Conservation (phyloP, 176 grass and related monocot genomes). For the Juncus effusus region DNA sequence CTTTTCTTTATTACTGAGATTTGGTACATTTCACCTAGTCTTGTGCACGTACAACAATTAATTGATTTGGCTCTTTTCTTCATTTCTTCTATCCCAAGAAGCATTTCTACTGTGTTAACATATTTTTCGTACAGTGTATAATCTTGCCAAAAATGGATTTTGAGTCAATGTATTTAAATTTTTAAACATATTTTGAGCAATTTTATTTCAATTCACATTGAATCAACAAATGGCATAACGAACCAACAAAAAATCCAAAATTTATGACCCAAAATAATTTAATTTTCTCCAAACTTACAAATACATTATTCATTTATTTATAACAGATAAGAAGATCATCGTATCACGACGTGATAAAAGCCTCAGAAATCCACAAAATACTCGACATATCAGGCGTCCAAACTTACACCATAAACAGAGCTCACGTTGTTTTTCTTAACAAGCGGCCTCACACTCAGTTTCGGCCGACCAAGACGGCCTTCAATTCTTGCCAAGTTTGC, state of each 20-base stretch:
- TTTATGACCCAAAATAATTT: not conserved
- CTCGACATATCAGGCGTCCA: slow-evolving; percentile 29
- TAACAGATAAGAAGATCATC: slow-evolving; percentile 38
- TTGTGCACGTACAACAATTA: too few species aligned
- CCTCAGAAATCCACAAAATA: slow-evolving; percentile 30
- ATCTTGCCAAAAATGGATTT: too few species aligned
- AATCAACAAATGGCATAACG: not conserved
- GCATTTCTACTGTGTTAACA: too few species aligned
- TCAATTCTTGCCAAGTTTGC: slow-evolving; percentile 23
- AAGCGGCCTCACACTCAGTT: slow-evolving; percentile 24
- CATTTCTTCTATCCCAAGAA: too few species aligned
- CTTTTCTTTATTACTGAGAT: too few species aligned
- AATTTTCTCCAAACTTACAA: not conserved
- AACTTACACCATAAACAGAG: slow-evolving; percentile 39
- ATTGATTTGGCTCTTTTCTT: too few species aligned
- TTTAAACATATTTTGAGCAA: too few species aligned
- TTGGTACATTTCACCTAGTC: too few species aligned
- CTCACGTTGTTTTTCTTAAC: slow-evolving; percentile 32
- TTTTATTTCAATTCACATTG: not conserved
- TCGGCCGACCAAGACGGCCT: slow-evolving; percentile 24
- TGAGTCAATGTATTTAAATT: too few species aligned
- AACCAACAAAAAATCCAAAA: too few species aligned
- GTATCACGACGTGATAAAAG: slow-evolving; percentile 37
- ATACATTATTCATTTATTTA: not conserved
- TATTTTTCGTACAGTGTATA: too few species aligned